Percentiles rank a stretch among this genome's conserved stretches.
Evolutionary conservation across 1,284 basidiomycete species (phyloP).

Genomic region (Neonothopanus nambi): DNA sequence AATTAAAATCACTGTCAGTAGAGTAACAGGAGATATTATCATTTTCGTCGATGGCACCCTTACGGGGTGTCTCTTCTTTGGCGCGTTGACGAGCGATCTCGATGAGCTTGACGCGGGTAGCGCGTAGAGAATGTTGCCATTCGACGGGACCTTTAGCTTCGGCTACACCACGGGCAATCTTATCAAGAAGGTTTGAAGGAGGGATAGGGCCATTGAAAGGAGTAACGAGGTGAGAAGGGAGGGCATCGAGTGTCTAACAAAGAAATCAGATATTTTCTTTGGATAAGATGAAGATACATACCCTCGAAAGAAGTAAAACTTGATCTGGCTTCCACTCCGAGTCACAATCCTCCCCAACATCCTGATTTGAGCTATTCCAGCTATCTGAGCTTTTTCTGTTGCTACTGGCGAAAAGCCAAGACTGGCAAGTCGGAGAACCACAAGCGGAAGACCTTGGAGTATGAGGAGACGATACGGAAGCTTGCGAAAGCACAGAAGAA

Average conservation of each 20-base stretch:
- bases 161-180: conserved; percentile 72
- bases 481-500: conserved; percentile 40
- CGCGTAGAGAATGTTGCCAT: conserved; percentile 78
- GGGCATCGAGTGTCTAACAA: conserved; percentile 73
- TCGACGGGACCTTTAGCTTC: conserved; percentile 69
- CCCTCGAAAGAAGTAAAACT: conserved; percentile 61
- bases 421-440: conserved; percentile 43
- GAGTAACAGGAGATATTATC: conserved; percentile 25
- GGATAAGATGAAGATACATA: conserved; percentile 36
- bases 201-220: conserved; percentile 80
- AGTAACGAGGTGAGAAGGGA: conserved; percentile 78
- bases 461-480: conserved; percentile 42
- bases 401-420: conserved; percentile 48
- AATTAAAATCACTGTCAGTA: conserved; percentile 35
- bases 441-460: conserved; percentile 43
- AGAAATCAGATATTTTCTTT: conserved; percentile 10
- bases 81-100: conserved; percentile 66
- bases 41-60: conserved; percentile 37
- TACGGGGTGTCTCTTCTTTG: conserved; percentile 47
- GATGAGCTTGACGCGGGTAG: conserved; percentile 76
- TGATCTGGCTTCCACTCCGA: conserved; percentile 77
- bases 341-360: conserved; percentile 57
- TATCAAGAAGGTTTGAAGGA: conserved; percentile 80
- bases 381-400: conserved; percentile 77
- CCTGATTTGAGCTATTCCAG: conserved; percentile 77